These are phyloP conservation scores for Carallia brachiata DNA, from an alignment of 345 rosid species.

Conservation along the genomic window DNA sequence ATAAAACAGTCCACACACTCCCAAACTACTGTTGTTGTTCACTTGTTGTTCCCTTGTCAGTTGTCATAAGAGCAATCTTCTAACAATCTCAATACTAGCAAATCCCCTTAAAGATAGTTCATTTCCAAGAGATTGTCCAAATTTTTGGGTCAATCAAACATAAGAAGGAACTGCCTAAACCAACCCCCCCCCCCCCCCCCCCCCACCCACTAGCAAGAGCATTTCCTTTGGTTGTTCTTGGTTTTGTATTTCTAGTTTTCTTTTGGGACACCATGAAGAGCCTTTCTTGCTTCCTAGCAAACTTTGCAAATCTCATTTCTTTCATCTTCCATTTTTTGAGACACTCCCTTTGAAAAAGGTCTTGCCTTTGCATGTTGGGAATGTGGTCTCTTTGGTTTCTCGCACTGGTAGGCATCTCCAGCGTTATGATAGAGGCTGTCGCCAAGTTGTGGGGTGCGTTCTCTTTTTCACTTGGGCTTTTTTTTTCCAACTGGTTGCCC, in stretches of 20 bases:
- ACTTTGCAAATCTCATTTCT: slow-evolving; percentile 27
- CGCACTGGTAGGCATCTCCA: slow-evolving; percentile 71
- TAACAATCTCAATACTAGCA: too few species aligned
- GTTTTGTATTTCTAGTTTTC: not conserved
- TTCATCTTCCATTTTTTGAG: slow-evolving; percentile 42
- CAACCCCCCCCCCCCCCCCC: too few species aligned
- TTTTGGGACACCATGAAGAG: slow-evolving; percentile 26
- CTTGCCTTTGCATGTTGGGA: slow-evolving; percentile 40
- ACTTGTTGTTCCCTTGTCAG: too few species aligned
- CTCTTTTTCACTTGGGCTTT: not conserved
- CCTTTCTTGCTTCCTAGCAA: slow-evolving; percentile 33
- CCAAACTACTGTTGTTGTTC: too few species aligned
- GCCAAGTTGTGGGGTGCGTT: slow-evolving; percentile 74
- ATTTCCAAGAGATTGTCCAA: too few species aligned
- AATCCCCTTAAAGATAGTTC: too few species aligned
- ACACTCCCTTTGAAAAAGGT: slow-evolving; percentile 26
- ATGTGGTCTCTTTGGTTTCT: slow-evolving; percentile 43
- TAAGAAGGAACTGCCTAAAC: too few species aligned
- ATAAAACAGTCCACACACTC: too few species aligned
- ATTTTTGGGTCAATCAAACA: too few species aligned
- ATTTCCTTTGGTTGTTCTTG: too few species aligned
- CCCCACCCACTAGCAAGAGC: not conserved
- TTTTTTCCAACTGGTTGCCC: not conserved
- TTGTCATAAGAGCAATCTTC: too few species aligned
- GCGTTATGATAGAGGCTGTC: slow-evolving; percentile 55